phyloP scores from a whole-genome alignment of 2,329 filamentous ascomycete genomes.

The Penicillium sp. region DNA sequence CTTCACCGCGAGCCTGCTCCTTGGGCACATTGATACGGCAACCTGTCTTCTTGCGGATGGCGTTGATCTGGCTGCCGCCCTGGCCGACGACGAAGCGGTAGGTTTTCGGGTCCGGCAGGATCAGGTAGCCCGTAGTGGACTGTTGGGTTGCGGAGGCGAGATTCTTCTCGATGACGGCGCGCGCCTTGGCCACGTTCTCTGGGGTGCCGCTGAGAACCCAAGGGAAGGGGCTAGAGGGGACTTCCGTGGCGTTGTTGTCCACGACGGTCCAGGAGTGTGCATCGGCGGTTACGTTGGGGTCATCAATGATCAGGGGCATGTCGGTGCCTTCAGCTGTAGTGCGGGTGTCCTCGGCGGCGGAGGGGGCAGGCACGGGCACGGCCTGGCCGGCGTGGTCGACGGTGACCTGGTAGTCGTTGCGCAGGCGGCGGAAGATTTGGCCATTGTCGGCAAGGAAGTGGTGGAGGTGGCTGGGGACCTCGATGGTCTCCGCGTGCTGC shows the following conservation, averaged over 20 bases:
- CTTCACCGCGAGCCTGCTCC: slow-evolving; percentile 69
- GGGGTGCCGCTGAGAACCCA: slow-evolving; percentile 81
- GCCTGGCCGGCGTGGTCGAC: slow-evolving; percentile 85
- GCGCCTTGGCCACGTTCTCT: slow-evolving; percentile 79
- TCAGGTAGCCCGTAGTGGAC: slow-evolving; percentile 74
- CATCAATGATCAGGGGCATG: slow-evolving; percentile 94
- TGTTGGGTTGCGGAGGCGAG: slow-evolving; percentile 57
- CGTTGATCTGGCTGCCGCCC: slow-evolving; percentile 86
- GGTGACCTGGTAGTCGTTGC: slow-evolving; percentile 80
- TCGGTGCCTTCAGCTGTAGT: slow-evolving; percentile 51
- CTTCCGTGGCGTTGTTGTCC: slow-evolving; percentile 42
- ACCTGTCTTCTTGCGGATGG: slow-evolving; percentile 85
- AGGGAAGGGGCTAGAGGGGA: slow-evolving; percentile 52
- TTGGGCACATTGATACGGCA: slow-evolving; percentile 93
- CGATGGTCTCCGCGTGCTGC: slow-evolving; percentile 82
- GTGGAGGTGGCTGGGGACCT: slow-evolving; percentile 78
- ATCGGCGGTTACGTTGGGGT: slow-evolving; percentile 61
- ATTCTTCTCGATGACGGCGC: slow-evolving; percentile 68
- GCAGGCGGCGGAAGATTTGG: slow-evolving; percentile 86
- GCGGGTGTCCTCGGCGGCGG: slow-evolving; percentile 49
- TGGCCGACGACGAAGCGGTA: slow-evolving; percentile 90
- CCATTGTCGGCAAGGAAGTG: slow-evolving; percentile 79
- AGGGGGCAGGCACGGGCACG: slow-evolving; percentile 67
- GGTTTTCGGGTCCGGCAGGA: slow-evolving; percentile 82
- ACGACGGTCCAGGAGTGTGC: slow-evolving; percentile 82